A percentile compares a stretch with the other conserved stretches of the same genome.
Conservation (phyloP, 768 basidiomycete genomes). For the Rhodotorula kratochvilovae region DNA sequence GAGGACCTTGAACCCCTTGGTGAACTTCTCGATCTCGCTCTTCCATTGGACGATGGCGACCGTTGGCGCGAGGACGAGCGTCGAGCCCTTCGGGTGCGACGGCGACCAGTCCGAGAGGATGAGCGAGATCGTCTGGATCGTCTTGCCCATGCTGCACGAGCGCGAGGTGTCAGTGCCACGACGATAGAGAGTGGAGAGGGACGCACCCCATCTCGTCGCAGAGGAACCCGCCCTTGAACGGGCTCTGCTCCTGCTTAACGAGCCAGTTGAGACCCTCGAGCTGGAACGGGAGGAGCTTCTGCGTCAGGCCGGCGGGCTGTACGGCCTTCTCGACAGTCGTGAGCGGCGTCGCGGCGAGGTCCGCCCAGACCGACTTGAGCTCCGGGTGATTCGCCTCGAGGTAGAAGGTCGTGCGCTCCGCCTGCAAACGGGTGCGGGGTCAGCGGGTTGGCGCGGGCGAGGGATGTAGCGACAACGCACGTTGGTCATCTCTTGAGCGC, state of each 20-base stretch:
- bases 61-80: constrained; percentile 74
- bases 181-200: not conserved
- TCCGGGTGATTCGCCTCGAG: constrained; percentile 38
- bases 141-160: constrained; percentile 72
- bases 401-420: constrained; percentile 13
- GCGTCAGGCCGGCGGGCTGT: constrained; percentile 78
- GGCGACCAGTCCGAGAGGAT: constrained; percentile 63
- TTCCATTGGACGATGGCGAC: constrained; percentile 75
- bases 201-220: constrained; percentile 57
- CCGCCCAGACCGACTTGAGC: constrained; percentile 45
- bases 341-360: constrained; percentile 66
- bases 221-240: constrained; percentile 79
- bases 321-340: constrained; percentile 62
- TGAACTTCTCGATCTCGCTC: constrained; percentile 84
- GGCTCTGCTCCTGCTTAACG: constrained; percentile 79
- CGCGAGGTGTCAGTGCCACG: not conserved
- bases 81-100: constrained; percentile 58
- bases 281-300: constrained; percentile 87
- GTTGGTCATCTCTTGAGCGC: constrained; percentile 56
- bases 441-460: no score
- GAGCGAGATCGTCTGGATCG: constrained; percentile 91
- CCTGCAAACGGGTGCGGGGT: not conserved
- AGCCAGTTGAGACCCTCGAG: constrained; percentile 93
- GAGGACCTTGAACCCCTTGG: constrained; percentile 73
- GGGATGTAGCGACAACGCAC: constrained; percentile 60